Percentiles rank a stretch among this genome's conserved stretches.
These are phyloP conservation scores for Westerdykella ornata DNA, from an alignment of 2,329 filamentous ascomycete species.

Conservation along the genomic window DNA sequence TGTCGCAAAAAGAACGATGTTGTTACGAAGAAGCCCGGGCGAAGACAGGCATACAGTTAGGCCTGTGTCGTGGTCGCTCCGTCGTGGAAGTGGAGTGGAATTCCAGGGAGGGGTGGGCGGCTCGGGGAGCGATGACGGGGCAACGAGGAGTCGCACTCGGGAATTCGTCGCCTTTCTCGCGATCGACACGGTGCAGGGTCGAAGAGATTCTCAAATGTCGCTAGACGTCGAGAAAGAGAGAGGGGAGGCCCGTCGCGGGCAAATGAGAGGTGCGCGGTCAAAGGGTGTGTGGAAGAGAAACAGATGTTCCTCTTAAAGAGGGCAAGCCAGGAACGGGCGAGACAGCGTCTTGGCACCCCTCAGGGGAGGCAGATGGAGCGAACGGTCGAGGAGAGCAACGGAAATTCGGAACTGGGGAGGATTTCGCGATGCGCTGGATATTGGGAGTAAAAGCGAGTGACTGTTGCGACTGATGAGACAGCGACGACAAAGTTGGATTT, in stretches of 20 bases:
- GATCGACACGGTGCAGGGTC: slow-evolving; percentile 1
- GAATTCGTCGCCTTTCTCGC: slow-evolving; percentile 8
- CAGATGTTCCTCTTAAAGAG: neutral
- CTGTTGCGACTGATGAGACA: neutral
- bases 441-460: neutral
- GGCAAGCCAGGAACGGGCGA: neutral
- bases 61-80: slow-evolving; percentile 25
- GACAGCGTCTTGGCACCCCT: neutral
- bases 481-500: neutral
- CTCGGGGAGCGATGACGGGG: slow-evolving; percentile 19
- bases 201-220: slow-evolving; percentile 4
- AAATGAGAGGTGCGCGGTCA: slow-evolving; percentile 1
- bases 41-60: slow-evolving; percentile 13
- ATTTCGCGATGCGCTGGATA: neutral
- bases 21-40: slow-evolving; percentile 19
- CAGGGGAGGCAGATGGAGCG: neutral
- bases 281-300: neutral
- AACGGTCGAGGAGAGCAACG: neutral
- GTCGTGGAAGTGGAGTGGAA: slow-evolving; percentile 24
- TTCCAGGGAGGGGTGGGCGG: slow-evolving; percentile 17
- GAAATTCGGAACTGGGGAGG: neutral
- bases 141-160: slow-evolving; percentile 16
- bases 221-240: slow-evolving; percentile 3
- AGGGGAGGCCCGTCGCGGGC: neutral
- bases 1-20: slow-evolving; percentile 11